Conservation (phyloP, 208 protist species). For the Perkinsela sp. region DNA sequence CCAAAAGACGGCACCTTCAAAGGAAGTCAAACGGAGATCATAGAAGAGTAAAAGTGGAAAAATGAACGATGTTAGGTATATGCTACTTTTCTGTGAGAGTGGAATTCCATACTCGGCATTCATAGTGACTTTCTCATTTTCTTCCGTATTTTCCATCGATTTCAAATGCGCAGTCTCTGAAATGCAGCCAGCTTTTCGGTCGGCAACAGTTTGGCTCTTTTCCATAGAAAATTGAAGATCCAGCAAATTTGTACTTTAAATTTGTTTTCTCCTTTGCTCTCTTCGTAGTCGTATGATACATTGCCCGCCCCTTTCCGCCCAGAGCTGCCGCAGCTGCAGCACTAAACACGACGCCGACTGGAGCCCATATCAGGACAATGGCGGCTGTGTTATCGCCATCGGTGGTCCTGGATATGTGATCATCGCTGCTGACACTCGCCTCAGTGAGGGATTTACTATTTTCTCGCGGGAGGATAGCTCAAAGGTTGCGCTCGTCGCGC, state of each 20-base stretch:
- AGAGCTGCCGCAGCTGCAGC: slow-evolving; percentile 10
- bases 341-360: slow-evolving; percentile 34
- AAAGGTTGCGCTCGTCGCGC: slow-evolving; percentile 78
- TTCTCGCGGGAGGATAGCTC: slow-evolving; percentile 59
- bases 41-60: neutral
- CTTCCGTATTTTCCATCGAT: too few species aligned
- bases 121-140: too few species aligned
- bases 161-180: too few species aligned
- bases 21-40: neutral
- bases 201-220: too few species aligned
- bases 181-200: too few species aligned
- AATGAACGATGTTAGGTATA: neutral
- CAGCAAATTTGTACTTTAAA: too few species aligned
- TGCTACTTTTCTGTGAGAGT: too few species aligned
- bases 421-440: slow-evolving; percentile 84
- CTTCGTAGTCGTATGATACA: too few species aligned
- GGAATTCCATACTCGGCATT: too few species aligned
- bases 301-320: neutral
- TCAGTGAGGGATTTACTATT: slow-evolving; percentile 86
- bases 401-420: slow-evolving; percentile 83
- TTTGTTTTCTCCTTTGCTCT: too few species aligned
- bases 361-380: slow-evolving; percentile 75
- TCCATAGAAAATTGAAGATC: too few species aligned
- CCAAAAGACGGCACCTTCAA: neutral
- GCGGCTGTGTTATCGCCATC: slow-evolving; percentile 78